Base-by-base conservation (phyloP, 495 filamentous ascomycete genomes). In the Aspergillus steynii region DNA sequence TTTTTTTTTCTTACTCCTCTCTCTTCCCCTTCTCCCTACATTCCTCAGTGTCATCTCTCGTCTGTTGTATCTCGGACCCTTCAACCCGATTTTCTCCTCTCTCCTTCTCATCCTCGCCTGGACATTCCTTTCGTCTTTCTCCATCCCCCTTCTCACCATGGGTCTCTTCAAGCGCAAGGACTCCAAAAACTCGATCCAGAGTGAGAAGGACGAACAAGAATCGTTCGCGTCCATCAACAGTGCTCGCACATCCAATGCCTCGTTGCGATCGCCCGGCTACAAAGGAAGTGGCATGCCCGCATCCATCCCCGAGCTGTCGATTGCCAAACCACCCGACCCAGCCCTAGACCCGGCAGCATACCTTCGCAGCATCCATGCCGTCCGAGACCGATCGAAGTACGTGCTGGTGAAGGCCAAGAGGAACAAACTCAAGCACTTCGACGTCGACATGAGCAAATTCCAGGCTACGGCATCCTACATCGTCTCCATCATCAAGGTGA, bases 401-500 rank as follows among this genome's bases (percentile, higher is more conserved):
- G 82, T 98, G 42, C 80, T 90, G 55, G 80, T 88, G 58, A 92
- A 90, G 74, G 95, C 95, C 3, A 85, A 89, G 72, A 77, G 77
- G 55, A 92, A 97, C 63, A 78, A 89, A 60, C 82, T 99, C 57
- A 84, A 83, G 60, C 95, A 98, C 76, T 99, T 99, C 71, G 88
- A 90, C 58, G 94, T 98, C 10, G 93, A 99, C 69, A 85, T 93
- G 83, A 74, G 74, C 75, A 96, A 96, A 73, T 96, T 97, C 69
- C 72, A 82, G 34, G 92, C 93, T 59, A 94, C 94, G 1, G 93
- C 92, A 3, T 86, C 83, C n/a, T 99, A 96, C 71, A 89, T 99
- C 8, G 89, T 96, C 29, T 90, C 91, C 20, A 96, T 99, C 60
- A 97, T 99, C 79, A 98, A 97, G 90, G 95, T 93, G 66, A 67